These are phyloP conservation scores for Cetraspora pellucida DNA, from an alignment of 192 early-diverging fungal genomes.

Conservation along the genomic window DNA sequence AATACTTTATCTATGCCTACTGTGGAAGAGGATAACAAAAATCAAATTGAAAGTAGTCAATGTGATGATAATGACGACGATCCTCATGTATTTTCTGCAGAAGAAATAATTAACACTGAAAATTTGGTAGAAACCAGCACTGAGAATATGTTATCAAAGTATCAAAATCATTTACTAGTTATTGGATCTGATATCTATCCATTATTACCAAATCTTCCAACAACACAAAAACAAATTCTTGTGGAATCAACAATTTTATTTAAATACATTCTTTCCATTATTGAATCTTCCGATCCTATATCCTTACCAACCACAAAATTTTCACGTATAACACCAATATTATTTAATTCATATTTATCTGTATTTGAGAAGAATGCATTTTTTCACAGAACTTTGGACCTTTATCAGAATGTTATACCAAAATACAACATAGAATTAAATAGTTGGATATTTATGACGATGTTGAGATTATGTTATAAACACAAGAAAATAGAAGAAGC, in stretches of 20 bases:
- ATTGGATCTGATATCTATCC: slow-evolving; percentile 1
- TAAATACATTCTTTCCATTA: slow-evolving; percentile 30
- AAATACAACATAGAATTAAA: slow-evolving; percentile 52
- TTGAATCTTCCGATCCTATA: too few relatives aligned
- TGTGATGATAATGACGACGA: not conserved
- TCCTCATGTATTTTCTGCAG: not conserved
- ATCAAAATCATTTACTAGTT: not conserved
- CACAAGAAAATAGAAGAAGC: slow-evolving; percentile 62
- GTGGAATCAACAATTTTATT: slow-evolving; percentile 45
- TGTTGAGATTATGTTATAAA: slow-evolving; percentile 63
- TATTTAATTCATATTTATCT: slow-evolving; percentile 64
- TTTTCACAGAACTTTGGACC: slow-evolving; percentile 46
- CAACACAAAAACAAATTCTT: slow-evolving; percentile 1
- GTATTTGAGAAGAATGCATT: slow-evolving; percentile 60
- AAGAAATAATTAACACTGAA: not conserved
- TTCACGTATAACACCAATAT: slow-evolving; percentile 49
- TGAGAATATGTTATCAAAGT: not conserved
- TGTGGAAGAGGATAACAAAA: not conserved
- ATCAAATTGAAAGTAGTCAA: too few relatives aligned
- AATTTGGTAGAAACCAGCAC: not conserved
- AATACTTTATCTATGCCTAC: not conserved
- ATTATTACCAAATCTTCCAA: not conserved
- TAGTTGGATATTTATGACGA: slow-evolving; percentile 63
- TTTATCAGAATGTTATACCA: slow-evolving; percentile 56
- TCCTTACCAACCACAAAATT: slow-evolving; percentile 20